Percentiles rank a stretch among this genome's conserved stretches.
These are phyloP conservation scores for Cryomyces minteri DNA, from an alignment of 495 filamentous ascomycete species.

Conservation along the genomic window DNA sequence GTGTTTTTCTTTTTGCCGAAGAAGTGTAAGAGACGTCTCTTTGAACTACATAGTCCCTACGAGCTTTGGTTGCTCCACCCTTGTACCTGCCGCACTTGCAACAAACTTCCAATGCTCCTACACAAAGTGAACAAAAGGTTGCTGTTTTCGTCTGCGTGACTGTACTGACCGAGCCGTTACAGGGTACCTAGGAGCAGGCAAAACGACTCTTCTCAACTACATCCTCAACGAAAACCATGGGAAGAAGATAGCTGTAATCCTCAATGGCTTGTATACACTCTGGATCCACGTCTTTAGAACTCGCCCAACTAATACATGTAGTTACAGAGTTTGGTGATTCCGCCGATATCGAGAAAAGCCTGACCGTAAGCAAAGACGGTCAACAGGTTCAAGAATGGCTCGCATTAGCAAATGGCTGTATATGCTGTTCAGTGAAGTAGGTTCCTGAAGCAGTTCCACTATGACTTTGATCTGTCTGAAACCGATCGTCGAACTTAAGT, in stretches of 20 bases:
- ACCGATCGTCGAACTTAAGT: too few species aligned
- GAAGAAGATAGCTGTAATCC: slow-evolving; percentile 92
- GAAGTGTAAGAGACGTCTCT: neutral
- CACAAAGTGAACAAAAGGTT: neutral
- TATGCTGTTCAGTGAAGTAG: slow-evolving; percentile 96
- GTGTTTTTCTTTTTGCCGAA: neutral
- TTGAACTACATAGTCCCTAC: neutral
- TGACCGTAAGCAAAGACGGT: slow-evolving; percentile 73
- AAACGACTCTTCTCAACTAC: slow-evolving; percentile 90
- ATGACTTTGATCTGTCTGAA: neutral
- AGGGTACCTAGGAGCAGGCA: slow-evolving; percentile 85
- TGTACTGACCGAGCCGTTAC: neutral
- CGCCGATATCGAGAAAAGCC: slow-evolving; percentile 80
- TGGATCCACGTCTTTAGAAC: neutral
- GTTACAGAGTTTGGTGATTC: slow-evolving; percentile 79
- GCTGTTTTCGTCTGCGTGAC: neutral
- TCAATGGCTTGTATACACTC: slow-evolving; percentile 50
- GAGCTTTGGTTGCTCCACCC: neutral
- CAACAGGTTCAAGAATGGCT: slow-evolving; percentile 88
- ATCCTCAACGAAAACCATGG: slow-evolving; percentile 87
- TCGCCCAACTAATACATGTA: neutral
- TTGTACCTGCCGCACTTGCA: neutral
- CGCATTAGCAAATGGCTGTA: slow-evolving; percentile 88
- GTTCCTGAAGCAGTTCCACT: neutral
- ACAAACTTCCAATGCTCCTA: neutral